These are phyloP conservation scores for Aspergillus alliaceus DNA, from an alignment of 2,329 filamentous ascomycete species.

Conservation along the genomic window DNA sequence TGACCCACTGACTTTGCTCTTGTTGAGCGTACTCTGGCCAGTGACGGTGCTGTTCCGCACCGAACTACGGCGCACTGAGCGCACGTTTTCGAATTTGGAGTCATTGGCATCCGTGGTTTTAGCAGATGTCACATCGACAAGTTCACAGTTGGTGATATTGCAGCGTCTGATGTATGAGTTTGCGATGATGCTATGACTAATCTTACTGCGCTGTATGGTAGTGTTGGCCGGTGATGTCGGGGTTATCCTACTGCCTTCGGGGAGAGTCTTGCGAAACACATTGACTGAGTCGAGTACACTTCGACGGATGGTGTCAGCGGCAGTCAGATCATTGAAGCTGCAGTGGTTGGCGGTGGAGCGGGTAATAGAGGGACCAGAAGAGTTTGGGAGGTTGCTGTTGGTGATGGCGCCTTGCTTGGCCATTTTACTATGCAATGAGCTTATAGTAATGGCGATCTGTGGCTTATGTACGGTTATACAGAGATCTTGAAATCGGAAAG, in stretches of 20 bases:
- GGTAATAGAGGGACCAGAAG: not conserved
- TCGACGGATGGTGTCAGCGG: constrained; percentile 11
- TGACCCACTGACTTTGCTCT: constrained; percentile 15
- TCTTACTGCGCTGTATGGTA: constrained; percentile 16
- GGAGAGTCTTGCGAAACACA: not conserved
- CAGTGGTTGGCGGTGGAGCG: constrained; percentile 11
- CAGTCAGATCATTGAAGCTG: constrained; percentile 13
- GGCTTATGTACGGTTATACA: not conserved
- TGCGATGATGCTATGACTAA: constrained; percentile 17
- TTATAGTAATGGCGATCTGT: not conserved
- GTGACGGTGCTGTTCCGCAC: constrained; percentile 17
- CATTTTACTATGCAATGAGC: not conserved
- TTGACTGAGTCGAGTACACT: constrained; percentile 5
- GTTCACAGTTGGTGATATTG: constrained; percentile 12
- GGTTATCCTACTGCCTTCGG: not conserved
- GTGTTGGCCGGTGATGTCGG: not conserved
- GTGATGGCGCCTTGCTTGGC: not conserved
- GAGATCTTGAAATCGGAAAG: not conserved
- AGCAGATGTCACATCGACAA: constrained; percentile 15
- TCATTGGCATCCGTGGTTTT: constrained; percentile 10
- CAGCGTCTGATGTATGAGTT: constrained; percentile 15
- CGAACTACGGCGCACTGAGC: constrained; percentile 12
- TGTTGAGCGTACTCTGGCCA: constrained; percentile 9
- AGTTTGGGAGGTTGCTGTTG: not conserved
- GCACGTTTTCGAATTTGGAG: constrained; percentile 14